Evolutionary conservation across 169 alveolate species (phyloP), one percentile per base, ranked within the genome.

Genomic region (Toxoplasma gondii): DNA sequence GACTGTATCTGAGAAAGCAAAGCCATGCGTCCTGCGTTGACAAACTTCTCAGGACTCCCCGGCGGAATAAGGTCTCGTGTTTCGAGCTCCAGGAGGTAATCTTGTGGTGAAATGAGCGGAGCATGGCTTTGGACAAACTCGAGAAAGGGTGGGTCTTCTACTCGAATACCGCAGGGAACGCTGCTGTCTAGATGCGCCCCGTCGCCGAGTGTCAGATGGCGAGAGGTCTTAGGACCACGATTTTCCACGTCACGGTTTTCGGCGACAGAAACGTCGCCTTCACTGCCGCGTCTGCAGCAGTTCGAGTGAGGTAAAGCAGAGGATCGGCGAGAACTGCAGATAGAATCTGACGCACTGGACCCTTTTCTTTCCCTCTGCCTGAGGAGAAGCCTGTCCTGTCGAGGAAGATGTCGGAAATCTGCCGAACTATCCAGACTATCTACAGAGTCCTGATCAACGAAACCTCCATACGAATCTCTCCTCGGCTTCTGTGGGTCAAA

Each of bases 81-180:
- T 24, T 43, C 69, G 1, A 41, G 34, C 64, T 82, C 90, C 31
- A 38, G 90, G 17, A 82, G 90, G 34, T 43, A 36, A 43, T 82
- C 90, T 16, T 9, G 12, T 38, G 90, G 90, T 64, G 90, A 31
- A 49, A 82, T 39, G 90, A 39, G 90, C 5, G 90, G 90, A 43
- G 90, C 90, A 31, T 82, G 90, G 9, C 39, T 27, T 43, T 82
- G 90, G 31, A 82, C 67, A 29, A 82, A 38, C 0, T 12, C 64
- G 12, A 82, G 90, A 43, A 41, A 82, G 5, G 38, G 29, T 31
- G 90, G 17, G 5, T 82, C n/a, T 38, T 19, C 86, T 19, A 10
- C 82, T 5, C 82, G 4, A 34, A 31, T 29, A 69, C 43, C 7
- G 39, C 43, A 4, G 39, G 39, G n/a, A 12, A 5, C 16, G 16